Percentiles rank a stretch among this genome's conserved stretches.
phyloP scores from a whole-genome alignment of 495 filamentous ascomycete species.

The Tuber calosporum region DNA sequence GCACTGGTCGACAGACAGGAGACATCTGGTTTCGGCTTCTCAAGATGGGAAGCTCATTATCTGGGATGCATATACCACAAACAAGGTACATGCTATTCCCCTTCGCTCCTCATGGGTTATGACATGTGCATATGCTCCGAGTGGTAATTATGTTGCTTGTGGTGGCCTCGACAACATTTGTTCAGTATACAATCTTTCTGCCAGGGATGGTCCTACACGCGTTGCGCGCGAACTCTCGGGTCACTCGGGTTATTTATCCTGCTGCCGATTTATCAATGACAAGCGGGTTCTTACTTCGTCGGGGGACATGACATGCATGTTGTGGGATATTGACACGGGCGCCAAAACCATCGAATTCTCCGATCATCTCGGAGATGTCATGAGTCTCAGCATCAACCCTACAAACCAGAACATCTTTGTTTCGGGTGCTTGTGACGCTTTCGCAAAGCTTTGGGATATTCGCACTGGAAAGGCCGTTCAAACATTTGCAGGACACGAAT shows the following conservation, averaged over 20 bases:
- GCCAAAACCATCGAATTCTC: constrained; percentile 97
- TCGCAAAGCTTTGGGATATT: constrained; percentile 98
- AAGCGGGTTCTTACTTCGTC: constrained; percentile 95
- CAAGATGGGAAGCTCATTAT: constrained; percentile 99
- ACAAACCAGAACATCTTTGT: constrained; percentile 99
- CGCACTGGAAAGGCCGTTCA: constrained; percentile 96
- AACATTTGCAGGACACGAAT: constrained; percentile 97
- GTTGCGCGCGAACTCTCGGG: constrained; percentile 95
- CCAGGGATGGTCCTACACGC: constrained; percentile 88
- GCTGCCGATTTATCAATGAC: constrained; percentile 99
- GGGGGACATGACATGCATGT: constrained; percentile 99
- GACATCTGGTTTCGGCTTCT: constrained; percentile 94
- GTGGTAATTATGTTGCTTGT: constrained; percentile 95
- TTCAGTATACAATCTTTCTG: constrained; percentile 97
- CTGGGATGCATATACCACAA: constrained; percentile 99
- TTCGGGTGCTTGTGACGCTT: constrained; percentile 95
- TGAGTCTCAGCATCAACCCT: constrained; percentile 99
- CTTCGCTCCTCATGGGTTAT: constrained; percentile 98
- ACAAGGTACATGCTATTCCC: constrained; percentile 99
- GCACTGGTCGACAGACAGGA: constrained; percentile 99
- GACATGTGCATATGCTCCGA: constrained; percentile 98
- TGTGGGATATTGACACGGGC: constrained; percentile 98
- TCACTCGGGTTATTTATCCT: constrained; percentile 94
- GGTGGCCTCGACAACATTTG: constrained; percentile 99
- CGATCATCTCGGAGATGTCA: constrained; percentile 96